A percentile compares a stretch with the other conserved stretches of the same genome.
Evolutionary conservation across 2,329 filamentous ascomycete species (phyloP).

Genomic region (Clarireedia monteithiana): DNA sequence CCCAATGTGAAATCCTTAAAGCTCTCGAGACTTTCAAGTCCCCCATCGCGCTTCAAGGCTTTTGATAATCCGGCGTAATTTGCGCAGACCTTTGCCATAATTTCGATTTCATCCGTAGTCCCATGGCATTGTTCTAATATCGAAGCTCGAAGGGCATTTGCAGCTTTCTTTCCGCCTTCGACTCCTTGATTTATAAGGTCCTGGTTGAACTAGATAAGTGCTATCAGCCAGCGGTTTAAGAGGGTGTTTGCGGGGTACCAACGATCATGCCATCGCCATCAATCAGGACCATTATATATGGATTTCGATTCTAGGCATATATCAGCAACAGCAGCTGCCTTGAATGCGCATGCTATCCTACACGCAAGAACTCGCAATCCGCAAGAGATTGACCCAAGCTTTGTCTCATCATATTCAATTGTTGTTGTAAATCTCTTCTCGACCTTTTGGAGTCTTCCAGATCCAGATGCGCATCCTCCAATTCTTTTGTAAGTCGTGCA

Average conservation of each 20-base stretch:
- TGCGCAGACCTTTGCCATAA: conserved; percentile 49
- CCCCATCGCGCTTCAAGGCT: conserved; percentile 42
- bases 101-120: conserved; percentile 38
- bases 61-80: conserved; percentile 44
- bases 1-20: conserved; percentile 50
- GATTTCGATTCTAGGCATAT: conserved; percentile 36
- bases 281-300: conserved; percentile 53
- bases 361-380: conserved; percentile 40
- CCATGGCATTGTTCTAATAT: conserved; percentile 40
- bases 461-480: conserved; percentile 41
- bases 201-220: conserved; percentile 45
- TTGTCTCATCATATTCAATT: conserved; percentile 34
- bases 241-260: conserved; percentile 21
- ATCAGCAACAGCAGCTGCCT: neutral
- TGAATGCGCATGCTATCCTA: conserved; percentile 25
- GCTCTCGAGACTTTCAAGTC: conserved; percentile 36
- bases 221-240: conserved; percentile 8
- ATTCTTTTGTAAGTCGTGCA: conserved; percentile 32
- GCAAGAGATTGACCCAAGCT: conserved; percentile 30
- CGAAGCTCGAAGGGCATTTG: conserved; percentile 39
- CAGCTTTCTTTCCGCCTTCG: conserved; percentile 32
- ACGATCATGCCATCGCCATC: conserved; percentile 58
- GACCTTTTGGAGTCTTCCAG: conserved; percentile 41
- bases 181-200: conserved; percentile 45
- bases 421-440: conserved; percentile 43